Conservation (phyloP, 768 basidiomycete species). For the Megacollybia marginata region DNA sequence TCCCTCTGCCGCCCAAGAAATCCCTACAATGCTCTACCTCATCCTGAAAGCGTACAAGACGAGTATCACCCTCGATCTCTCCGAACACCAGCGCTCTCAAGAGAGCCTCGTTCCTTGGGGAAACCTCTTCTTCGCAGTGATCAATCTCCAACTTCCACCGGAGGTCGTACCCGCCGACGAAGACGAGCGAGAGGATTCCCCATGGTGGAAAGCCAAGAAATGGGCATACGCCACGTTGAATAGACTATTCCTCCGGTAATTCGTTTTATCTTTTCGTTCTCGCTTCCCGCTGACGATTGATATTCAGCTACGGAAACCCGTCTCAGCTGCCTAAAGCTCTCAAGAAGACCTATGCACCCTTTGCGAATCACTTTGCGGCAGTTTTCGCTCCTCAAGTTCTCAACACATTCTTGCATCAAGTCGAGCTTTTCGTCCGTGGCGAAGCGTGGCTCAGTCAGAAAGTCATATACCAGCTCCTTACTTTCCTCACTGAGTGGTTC, state of each 20-base stretch:
- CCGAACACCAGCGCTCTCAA: conserved; percentile 62
- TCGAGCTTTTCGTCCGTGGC: conserved; percentile 66
- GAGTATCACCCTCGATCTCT: conserved; percentile 69
- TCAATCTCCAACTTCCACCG: conserved; percentile 63
- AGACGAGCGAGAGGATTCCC: conserved; percentile 68
- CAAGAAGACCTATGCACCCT: conserved; percentile 59
- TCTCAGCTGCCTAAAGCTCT: conserved; percentile 74
- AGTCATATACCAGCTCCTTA: conserved; percentile 76
- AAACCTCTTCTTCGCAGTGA: conserved; percentile 68
- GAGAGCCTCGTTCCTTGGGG: conserved; percentile 87
- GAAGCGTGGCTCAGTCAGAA: conserved; percentile 79
- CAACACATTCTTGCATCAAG: conserved; percentile 65
- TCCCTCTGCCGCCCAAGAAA: conserved; percentile 59
- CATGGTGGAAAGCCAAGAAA: conserved; percentile 93
- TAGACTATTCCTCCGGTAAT: conserved; percentile 66
- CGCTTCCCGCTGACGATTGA: background rate
- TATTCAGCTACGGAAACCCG: conserved; percentile 71
- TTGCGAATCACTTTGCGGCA: conserved; percentile 72
- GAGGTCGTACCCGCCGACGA: conserved; percentile 62
- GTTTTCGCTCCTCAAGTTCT: conserved; percentile 84
- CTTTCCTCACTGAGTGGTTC: conserved; percentile 85
- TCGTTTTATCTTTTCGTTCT: background rate
- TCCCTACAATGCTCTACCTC: conserved; percentile 77
- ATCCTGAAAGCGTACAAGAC: conserved; percentile 85
- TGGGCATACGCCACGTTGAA: conserved; percentile 86